These are phyloP conservation scores for Tetragonia tetragonoides DNA, from an alignment of 148 eudicot genomes.

Conservation along the genomic window DNA sequence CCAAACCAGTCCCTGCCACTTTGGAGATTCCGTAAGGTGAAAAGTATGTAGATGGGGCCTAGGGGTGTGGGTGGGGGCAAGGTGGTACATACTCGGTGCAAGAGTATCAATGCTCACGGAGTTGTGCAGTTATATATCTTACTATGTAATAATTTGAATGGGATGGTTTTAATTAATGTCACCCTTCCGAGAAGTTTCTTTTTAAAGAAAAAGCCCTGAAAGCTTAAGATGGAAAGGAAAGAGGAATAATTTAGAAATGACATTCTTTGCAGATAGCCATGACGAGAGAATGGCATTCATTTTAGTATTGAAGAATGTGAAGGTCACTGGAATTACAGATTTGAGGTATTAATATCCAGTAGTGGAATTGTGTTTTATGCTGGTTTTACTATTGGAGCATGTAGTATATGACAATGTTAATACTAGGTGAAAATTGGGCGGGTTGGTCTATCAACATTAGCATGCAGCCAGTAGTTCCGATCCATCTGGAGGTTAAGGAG, in stretches of 20 bases:
- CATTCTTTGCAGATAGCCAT: no score
- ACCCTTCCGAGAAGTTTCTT: no score
- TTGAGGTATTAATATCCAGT: background rate
- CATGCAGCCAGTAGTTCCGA: background rate
- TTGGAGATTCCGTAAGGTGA: constrained; percentile 34
- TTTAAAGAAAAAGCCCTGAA: no score
- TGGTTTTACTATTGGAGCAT: background rate
- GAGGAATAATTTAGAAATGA: no score
- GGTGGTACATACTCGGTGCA: constrained; percentile 14
- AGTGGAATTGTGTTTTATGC: no score
- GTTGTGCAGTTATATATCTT: background rate
- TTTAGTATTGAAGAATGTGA: no score
- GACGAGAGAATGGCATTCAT: no score
- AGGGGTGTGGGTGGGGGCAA: background rate
- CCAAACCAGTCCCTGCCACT: constrained; percentile 19
- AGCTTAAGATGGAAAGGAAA: background rate
- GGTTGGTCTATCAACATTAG: background rate
- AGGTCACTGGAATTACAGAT: no score
- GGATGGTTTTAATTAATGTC: no score
- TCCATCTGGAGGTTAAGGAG: background rate
- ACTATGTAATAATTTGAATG: background rate
- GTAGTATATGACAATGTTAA: background rate
- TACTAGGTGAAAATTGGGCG: background rate
- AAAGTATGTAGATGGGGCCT: background rate
- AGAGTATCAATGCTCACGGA: background rate